Evolutionary conservation across 106 monocot species (phyloP).

Genomic region (Apostasia shenzhenica): DNA sequence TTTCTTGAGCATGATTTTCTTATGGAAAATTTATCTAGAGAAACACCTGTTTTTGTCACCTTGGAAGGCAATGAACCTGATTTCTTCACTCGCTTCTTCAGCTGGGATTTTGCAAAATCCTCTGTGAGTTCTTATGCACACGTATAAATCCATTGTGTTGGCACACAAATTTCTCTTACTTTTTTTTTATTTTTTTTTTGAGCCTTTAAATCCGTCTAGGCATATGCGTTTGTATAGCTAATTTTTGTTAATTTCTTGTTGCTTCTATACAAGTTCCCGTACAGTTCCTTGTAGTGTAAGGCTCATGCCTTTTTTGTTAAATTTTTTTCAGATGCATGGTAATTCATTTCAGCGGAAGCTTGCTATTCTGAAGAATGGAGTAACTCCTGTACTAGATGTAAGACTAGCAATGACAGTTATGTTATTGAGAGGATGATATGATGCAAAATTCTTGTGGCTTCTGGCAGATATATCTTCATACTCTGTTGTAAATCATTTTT

Average conservation of each 20-base stretch:
- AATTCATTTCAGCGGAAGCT: conserved; percentile 95
- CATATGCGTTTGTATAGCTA: not conserved
- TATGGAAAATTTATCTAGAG: conserved; percentile 58
- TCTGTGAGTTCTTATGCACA: conserved; percentile 34
- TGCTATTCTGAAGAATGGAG: conserved; percentile 73
- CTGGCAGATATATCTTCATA: no score
- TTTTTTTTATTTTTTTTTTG: not conserved
- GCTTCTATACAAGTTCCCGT: no score
- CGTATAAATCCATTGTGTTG: not conserved
- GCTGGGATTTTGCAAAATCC: conserved; percentile 82
- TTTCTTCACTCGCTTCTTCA: conserved; percentile 96
- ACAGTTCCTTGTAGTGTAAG: no score
- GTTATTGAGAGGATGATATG: not conserved
- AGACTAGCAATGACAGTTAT: conserved; percentile 9
- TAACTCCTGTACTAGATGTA: conserved; percentile 62
- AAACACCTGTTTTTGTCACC: conserved; percentile 70
- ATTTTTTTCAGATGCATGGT: conserved; percentile 84
- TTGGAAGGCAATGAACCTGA: conserved; percentile 83
- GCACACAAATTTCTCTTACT: not conserved
- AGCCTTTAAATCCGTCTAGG: no score
- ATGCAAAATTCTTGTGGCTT: no score
- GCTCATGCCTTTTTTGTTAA: conserved; percentile 1
- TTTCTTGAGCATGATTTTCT: conserved; percentile 76
- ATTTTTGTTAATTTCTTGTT: not conserved
- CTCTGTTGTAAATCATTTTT: no score